phyloP scores from a whole-genome alignment of 2,329 filamentous ascomycete species.

The Metarhizium brunneum region DNA sequence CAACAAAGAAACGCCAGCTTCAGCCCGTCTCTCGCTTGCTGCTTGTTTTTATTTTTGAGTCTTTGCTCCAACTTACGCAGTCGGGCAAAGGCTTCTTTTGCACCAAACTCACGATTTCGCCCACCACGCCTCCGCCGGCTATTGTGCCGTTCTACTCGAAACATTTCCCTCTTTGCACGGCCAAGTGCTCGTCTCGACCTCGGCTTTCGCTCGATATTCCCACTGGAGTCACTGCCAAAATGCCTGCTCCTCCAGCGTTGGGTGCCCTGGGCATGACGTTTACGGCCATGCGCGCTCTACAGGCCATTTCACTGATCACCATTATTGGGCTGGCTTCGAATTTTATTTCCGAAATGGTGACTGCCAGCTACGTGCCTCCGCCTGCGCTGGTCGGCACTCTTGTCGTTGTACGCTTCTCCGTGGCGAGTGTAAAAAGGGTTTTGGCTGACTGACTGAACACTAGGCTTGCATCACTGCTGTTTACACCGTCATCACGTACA shows the following conservation, averaged over 20 bases:
- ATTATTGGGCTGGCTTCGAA: constrained; percentile 75
- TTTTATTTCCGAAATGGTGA: constrained; percentile 70
- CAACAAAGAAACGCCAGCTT: constrained; percentile 2
- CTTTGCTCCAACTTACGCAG: constrained; percentile 1
- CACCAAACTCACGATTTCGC: constrained; percentile 21
- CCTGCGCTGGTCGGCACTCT: constrained; percentile 69
- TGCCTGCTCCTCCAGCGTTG: constrained; percentile 42
- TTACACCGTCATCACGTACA: constrained; percentile 71
- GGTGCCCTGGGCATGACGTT: constrained; percentile 74
- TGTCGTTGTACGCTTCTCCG: constrained; percentile 55
- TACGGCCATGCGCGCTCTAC: constrained; percentile 60
- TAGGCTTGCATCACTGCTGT: constrained; percentile 71
- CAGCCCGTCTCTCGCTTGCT: constrained; percentile 4
- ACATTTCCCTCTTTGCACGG: constrained; percentile 32
- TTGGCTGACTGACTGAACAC: neutral
- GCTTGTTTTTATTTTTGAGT: neutral
- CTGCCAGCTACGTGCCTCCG: constrained; percentile 55
- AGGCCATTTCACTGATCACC: constrained; percentile 61
- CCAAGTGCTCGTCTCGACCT: constrained; percentile 26
- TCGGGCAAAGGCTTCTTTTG: neutral
- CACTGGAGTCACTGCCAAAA: constrained; percentile 22
- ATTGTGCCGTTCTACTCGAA: constrained; percentile 31
- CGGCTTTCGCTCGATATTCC: constrained; percentile 33
- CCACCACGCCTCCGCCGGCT: constrained; percentile 19
- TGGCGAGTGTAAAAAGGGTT: neutral